Evolutionary conservation across 805 yeast species (phyloP), one percentile per base, ranked within the genome.

Genomic region (Zygotorulaspora florentina): DNA sequence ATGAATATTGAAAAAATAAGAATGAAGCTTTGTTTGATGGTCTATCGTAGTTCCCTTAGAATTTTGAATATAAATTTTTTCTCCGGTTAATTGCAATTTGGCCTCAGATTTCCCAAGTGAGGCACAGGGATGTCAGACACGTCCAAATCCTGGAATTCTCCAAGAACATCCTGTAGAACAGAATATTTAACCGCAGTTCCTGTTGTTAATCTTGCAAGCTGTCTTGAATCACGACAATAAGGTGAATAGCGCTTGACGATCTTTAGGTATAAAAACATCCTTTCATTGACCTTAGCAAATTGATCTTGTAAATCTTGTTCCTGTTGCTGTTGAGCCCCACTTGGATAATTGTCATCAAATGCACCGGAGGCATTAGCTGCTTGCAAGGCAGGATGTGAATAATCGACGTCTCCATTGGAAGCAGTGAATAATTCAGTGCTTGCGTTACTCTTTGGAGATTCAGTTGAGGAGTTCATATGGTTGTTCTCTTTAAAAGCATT

Each of bases 251-350:
- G 57, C 52, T 76, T 74, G 58, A 81, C 76, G 47, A 81, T 67
- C 43, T 76, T 70, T 62, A 79, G 72, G 61, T 80, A 82, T 23
- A 81, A 64, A 30, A 72, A 68, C 50, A 73, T 72, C 64, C 87
- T 72, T 33, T 72, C 74, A 15, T 70, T 64, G 31, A 59, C 52
- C 39, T 62, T 67, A 20, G 30, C 33, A 18, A 18, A 39, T 29
- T 36, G 50, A 15, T n/a, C 45, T 40, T 39, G 48, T 20, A 20
- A 7, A 20, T 20, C 25, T 38, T 40, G 50, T 42, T 15, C 55
- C 38, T 28, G 57, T 38, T 33, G 53, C 34, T 40, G 52, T 33
- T n/a, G 43, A 17, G 48, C 36, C 27, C 40, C 37, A 18, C 39
- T 7, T 17, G 54, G 42, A 8, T 48, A 42, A 35, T 56, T 48